A percentile compares a stretch with the other conserved stretches of the same genome.
Conservation (phyloP, 345 rosid species). For the Eucalyptus paniculata region DNA sequence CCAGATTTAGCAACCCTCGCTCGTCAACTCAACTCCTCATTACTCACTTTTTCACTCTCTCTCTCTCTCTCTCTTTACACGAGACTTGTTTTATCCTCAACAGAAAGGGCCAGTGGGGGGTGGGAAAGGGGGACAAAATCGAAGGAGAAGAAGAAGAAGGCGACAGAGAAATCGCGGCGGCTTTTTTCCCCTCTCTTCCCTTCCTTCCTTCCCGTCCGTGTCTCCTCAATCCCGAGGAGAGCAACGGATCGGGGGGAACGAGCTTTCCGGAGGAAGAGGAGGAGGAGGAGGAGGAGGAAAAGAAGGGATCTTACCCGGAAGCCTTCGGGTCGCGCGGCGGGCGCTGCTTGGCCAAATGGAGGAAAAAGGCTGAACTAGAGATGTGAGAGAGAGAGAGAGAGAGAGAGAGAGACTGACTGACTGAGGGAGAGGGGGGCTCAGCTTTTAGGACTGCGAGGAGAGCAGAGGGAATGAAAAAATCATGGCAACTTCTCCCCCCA, state of each 20-base stretch:
- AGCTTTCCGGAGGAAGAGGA: not conserved
- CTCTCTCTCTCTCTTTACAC: not conserved
- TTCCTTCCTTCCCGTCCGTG: not conserved
- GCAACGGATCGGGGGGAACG: not conserved
- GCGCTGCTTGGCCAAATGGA: not conserved
- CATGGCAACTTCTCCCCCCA: not conserved
- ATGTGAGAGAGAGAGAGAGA: not conserved
- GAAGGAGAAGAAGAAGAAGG: not conserved
- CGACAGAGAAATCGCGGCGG: not conserved
- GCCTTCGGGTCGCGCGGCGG: not conserved
- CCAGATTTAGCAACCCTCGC: not conserved
- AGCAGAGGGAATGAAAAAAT: not conserved
- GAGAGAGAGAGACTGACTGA: not conserved
- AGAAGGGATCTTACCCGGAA: not conserved
- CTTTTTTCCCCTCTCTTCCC: not conserved
- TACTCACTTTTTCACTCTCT: not conserved
- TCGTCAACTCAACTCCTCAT: not conserved
- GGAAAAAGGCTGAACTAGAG: not conserved
- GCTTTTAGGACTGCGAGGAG: not conserved
- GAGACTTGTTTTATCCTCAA: not conserved
- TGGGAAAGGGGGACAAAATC: not conserved
- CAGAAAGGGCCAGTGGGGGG: not conserved
- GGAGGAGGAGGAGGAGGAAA: not conserved
- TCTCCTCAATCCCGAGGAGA: not conserved
- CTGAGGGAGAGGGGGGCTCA: not conserved